Base-by-base conservation (phyloP, 306 rosid genomes). In the Vigna mungo region DNA sequence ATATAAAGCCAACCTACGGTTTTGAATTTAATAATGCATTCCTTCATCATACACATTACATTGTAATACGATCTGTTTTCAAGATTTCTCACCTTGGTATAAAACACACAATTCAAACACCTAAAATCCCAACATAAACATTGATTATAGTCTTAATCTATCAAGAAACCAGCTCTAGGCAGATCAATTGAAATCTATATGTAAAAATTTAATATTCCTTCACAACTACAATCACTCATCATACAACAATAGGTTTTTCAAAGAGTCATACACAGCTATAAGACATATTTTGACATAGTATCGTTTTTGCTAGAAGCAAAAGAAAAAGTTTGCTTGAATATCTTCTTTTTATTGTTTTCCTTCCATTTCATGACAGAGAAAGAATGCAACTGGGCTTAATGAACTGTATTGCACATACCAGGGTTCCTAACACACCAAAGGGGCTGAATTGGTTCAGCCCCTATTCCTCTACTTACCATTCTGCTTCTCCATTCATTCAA, bases 391-490 rank as follows among this genome's bases (percentile, higher is more conserved):
- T 86, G 82, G 7, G 48, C 44, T 37, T 32, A 16, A 4, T 82
- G 77, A 68, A 83, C 71, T 10, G 85, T 72, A 77, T 94, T 87
- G 82, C 95, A 94, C 98, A 94, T 92, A 13, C 98, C 95, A 18
- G 91, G 93, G 71, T 92, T 92, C 78, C 90, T 85, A 59, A 87
- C 21, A 75, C 98, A 94, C 96, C 97, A 92, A 36, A 94, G 96
- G 39, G 97, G 97, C 70, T 92, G 97, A 88, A 94, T 88, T 0
- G 98, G 98, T 79, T 94, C 96, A 30, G 97, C 97, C 13, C 85
- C 78, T 11, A 92, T 85, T 27, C 97, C 97, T 79, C 97, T 92
- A 11, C 49, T 82, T 4, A 92, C 92, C 87, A 89, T 90, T 84
- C 95, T 81, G 71, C 74, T 76, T 82, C 98, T 84, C 96, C 98